Percentiles rank a stretch among this genome's conserved stretches.
These are phyloP conservation scores for Cajanus cajan DNA, from an alignment of 306 rosid genomes.

Conservation along the genomic window DNA sequence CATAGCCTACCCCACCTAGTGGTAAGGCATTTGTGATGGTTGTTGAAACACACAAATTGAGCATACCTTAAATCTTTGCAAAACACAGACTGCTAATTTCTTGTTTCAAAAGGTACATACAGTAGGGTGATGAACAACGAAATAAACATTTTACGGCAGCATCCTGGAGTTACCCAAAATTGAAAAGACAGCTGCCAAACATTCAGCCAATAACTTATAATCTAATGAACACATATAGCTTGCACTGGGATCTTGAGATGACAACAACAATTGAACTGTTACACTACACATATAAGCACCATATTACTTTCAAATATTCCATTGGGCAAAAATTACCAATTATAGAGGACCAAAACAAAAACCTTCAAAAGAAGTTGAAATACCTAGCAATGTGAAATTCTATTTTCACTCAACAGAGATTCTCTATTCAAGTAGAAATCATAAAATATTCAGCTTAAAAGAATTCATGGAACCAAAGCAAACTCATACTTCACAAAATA, in stretches of 20 bases:
- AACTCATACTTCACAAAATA: background rate
- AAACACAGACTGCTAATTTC: background rate
- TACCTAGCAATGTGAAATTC: background rate
- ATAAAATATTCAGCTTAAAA: background rate
- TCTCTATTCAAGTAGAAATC: background rate
- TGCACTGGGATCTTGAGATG: background rate
- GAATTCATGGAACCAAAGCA: background rate
- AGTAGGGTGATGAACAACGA: background rate
- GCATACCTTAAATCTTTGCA: background rate
- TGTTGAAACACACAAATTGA: too few species aligned
- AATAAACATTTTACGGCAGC: background rate
- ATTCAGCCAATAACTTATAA: background rate
- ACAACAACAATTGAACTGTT: background rate
- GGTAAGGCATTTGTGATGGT: too few species aligned
- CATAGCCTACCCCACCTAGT: too few species aligned
- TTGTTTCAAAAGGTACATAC: background rate
- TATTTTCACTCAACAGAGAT: background rate
- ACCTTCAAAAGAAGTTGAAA: background rate
- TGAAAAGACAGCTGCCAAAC: background rate
- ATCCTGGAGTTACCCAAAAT: background rate
- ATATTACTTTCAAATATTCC: background rate
- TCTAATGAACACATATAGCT: background rate
- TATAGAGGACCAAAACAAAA: background rate
- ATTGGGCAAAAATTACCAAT: background rate
- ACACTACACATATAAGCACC: background rate